Conservation (phyloP, 768 basidiomycete genomes). For the Glaciozyma antarctica region DNA sequence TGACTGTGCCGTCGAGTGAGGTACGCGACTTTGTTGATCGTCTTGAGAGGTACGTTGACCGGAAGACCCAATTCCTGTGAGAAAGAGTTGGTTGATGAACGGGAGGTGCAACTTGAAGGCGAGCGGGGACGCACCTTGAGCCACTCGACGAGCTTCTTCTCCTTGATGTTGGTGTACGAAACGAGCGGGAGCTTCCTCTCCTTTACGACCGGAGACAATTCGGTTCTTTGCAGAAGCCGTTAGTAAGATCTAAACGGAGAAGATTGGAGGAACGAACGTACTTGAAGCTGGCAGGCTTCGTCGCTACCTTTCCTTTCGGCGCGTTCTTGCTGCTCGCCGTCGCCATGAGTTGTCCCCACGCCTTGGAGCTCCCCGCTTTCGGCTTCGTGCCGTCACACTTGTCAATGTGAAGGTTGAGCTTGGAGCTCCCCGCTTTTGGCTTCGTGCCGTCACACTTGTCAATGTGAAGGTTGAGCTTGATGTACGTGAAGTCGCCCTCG, state of each 20-base stretch:
- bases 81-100: not conserved
- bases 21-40: not conserved
- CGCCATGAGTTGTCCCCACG: conserved; percentile 1
- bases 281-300: not conserved
- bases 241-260: not conserved
- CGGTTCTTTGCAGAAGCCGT: not conserved
- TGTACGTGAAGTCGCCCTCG: conserved; percentile 2
- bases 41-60: not conserved
- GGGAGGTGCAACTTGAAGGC: not conserved
- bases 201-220: not conserved
- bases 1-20: conserved; percentile 9
- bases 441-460: conserved; percentile 2
- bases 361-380: not conserved
- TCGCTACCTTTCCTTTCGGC: not conserved
- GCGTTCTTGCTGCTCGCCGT: not conserved
- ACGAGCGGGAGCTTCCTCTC: conserved; percentile 3
- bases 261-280: not conserved
- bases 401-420: conserved; percentile 12
- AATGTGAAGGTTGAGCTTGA: conserved; percentile 9
- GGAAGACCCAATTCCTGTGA: conserved; percentile 6
- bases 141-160: not conserved
- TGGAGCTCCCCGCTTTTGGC: too few relatives aligned
- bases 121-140: too few relatives aligned
- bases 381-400: not conserved
- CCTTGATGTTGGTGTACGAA: conserved; percentile 4